These are phyloP conservation scores for Rhizophagus sp. DNA, from an alignment of 192 early-diverging fungal genomes.

Conservation along the genomic window DNA sequence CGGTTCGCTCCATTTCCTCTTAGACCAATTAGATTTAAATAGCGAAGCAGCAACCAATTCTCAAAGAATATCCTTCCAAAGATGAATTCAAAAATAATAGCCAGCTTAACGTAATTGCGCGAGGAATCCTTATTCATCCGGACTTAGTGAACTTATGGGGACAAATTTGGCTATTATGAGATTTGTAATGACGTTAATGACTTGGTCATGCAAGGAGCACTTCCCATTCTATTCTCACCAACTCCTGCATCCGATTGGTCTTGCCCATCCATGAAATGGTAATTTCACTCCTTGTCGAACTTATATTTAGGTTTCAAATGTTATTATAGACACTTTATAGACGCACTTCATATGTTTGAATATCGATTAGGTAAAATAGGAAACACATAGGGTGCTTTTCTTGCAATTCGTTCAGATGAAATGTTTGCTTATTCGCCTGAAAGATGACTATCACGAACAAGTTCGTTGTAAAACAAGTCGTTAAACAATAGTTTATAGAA, in stretches of 20 bases:
- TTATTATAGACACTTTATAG: not conserved
- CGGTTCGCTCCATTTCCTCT: too few species aligned
- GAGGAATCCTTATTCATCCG: conserved; percentile 9
- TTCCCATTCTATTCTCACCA: conserved; percentile 12
- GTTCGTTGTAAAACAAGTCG: too few species aligned
- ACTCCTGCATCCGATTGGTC: not conserved
- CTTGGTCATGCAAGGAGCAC: conserved; percentile 15
- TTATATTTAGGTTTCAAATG: not conserved
- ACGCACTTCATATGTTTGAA: conserved; percentile 11
- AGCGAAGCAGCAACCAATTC: not conserved
- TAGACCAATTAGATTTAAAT: not conserved
- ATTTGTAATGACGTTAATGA: conserved; percentile 21
- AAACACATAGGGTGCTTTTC: too few species aligned
- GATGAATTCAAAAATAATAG: not conserved
- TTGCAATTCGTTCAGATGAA: not conserved
- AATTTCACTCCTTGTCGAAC: not conserved
- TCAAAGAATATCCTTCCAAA: too few species aligned
- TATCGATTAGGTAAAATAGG: not conserved
- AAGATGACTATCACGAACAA: too few species aligned
- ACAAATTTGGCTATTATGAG: not conserved
- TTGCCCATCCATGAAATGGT: not conserved
- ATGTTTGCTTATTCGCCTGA: too few species aligned
- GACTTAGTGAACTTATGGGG: not conserved
- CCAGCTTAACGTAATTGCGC: conserved; percentile 19
- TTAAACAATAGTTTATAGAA: too few species aligned